phyloP scores from a whole-genome alignment of 163 green algal species.

The Chloroidium sp. region DNA sequence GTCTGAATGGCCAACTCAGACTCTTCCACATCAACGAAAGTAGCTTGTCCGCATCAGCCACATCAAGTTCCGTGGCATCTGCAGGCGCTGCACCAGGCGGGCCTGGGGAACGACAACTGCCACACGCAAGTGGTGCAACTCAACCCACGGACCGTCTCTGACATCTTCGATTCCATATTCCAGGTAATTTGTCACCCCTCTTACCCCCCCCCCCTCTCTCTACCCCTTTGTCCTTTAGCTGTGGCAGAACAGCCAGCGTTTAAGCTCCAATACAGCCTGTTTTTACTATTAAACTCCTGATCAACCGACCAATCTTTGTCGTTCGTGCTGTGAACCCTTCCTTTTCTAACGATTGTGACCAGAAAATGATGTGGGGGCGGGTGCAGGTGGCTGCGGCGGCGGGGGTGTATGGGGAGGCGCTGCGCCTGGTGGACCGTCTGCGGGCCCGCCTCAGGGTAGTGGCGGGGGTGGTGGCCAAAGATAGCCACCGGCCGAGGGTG shows the following conservation, averaged over 20 bases:
- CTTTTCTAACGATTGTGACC: no score
- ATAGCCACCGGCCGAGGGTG: conserved; percentile 23
- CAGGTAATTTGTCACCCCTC: conserved; percentile 8
- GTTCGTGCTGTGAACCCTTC: no score
- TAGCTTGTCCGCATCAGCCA: no score
- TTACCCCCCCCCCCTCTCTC: no score
- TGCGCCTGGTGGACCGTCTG: conserved; percentile 53
- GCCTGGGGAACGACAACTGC: conserved; percentile 1
- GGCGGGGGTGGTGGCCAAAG: conserved; percentile 24
- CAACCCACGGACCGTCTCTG: conserved; percentile 26
- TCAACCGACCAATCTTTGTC: no score
- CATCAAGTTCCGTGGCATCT: no score
- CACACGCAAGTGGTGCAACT: conserved; percentile 18
- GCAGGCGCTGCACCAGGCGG: conserved; percentile 14
- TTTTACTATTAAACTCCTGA: no score
- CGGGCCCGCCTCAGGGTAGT: conserved; percentile 51
- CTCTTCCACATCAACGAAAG: no score
- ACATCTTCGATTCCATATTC: conserved; percentile 57
- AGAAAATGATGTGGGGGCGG: not conserved
- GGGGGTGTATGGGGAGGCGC: conserved; percentile 40
- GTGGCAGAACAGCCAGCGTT: no score
- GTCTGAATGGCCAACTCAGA: no score
- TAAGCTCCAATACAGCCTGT: no score
- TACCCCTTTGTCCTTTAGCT: no score
- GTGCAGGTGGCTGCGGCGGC: conserved; percentile 60